Conservation (phyloP, 164 flowering plant genomes). For the Macadamia integrifolia region DNA sequence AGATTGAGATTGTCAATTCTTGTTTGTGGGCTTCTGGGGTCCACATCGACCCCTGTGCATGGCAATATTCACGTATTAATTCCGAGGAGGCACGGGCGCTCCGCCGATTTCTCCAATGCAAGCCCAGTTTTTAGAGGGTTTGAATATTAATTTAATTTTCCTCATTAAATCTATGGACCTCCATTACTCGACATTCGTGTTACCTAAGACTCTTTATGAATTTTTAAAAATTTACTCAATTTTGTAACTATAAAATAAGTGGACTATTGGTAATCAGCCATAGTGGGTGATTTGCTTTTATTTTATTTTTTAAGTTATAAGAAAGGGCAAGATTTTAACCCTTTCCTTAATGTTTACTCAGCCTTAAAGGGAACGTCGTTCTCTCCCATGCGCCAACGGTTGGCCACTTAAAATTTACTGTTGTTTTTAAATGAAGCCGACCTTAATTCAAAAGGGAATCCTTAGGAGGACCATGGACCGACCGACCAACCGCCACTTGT, state of each 20-base stretch:
- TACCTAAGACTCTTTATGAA: not conserved
- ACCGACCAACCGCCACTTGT: slow-evolving; percentile 32
- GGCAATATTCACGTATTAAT: slow-evolving; percentile 29
- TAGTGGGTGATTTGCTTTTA: no score
- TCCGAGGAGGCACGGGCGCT: slow-evolving; percentile 72
- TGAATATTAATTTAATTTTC: not conserved
- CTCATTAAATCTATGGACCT: not conserved
- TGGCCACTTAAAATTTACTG: slow-evolving; percentile 28
- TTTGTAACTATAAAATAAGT: no score
- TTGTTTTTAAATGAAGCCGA: slow-evolving; percentile 4
- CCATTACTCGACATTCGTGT: slow-evolving; percentile 10
- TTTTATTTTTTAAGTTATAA: not conserved
- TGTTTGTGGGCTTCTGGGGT: no score
- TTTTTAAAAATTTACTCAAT: not conserved
- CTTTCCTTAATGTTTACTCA: slow-evolving; percentile 22
- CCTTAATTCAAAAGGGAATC: not conserved
- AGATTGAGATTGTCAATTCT: no score
- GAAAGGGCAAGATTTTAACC: not conserved
- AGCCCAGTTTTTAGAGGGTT: slow-evolving; percentile 27
- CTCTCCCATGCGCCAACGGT: slow-evolving; percentile 36
- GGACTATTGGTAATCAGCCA: no score
- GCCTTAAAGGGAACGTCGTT: slow-evolving; percentile 27
- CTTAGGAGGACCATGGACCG: not conserved
- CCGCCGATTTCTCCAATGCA: slow-evolving; percentile 72
- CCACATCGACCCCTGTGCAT: slow-evolving; percentile 24